Conservation (phyloP, 495 filamentous ascomycete species). For the Tuber umbilicatum region DNA sequence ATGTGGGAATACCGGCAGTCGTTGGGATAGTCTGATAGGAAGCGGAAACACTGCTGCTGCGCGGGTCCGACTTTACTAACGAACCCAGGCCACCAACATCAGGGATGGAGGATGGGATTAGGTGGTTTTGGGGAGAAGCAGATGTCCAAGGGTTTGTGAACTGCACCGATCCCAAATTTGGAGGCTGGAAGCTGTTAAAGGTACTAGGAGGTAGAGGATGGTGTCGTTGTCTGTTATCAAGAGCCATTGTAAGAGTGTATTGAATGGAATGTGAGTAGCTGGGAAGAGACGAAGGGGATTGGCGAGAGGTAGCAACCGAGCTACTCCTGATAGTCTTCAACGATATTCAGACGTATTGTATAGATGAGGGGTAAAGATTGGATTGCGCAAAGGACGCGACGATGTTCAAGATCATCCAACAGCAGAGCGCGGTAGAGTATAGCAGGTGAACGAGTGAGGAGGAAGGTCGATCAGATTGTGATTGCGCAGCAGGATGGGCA, state of each 20-base stretch:
- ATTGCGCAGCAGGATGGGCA: conserved; percentile 34
- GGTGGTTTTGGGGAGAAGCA: conserved; percentile 52
- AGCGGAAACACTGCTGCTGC: conserved; percentile 49
- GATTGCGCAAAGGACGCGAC: conserved; percentile 26
- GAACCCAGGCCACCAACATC: conserved; percentile 31
- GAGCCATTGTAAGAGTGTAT: conserved; percentile 71
- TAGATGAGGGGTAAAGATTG: conserved; percentile 23
- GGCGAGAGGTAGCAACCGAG: conserved; percentile 13
- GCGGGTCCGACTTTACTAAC: conserved; percentile 41
- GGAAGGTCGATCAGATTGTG: conserved; percentile 31
- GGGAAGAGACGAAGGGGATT: conserved; percentile 13
- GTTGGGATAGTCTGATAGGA: conserved; percentile 41
- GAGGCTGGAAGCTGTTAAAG: conserved; percentile 71
- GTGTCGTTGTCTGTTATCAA: conserved; percentile 76
- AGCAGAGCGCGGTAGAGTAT: conserved; percentile 29
- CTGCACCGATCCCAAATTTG: conserved; percentile 63
- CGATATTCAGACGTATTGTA: background rate
- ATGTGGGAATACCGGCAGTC: conserved; percentile 52
- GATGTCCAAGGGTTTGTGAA: conserved; percentile 90
- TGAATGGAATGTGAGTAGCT: conserved; percentile 6
- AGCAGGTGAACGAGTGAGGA: conserved; percentile 29
- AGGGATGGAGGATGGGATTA: conserved; percentile 45
- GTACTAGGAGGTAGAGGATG: conserved; percentile 63
- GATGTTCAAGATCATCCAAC: conserved; percentile 38
- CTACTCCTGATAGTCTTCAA: background rate